Evolutionary conservation across 768 basidiomycete genomes (phyloP).

Genomic region (Amanita polypyramis): DNA sequence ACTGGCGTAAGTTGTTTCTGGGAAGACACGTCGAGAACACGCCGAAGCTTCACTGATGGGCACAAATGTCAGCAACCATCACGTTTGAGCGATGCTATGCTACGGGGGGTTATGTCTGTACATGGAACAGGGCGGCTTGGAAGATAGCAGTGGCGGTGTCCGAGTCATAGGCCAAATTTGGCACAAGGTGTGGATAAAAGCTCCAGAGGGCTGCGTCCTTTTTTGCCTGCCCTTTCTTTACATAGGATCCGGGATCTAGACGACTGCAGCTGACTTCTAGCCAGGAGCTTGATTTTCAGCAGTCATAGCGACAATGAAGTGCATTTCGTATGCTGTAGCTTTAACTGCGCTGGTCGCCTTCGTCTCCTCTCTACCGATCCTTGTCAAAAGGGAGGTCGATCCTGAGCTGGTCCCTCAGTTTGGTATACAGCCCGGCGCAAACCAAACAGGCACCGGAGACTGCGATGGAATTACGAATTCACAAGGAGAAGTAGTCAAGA

Average conservation of each 20-base stretch:
- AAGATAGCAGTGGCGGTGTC: too few species aligned
- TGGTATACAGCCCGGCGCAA: conserved; percentile 42
- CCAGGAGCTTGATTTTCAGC: conserved; percentile 21
- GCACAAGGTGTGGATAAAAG: too few species aligned
- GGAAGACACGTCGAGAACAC: too few species aligned
- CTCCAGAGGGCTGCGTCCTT: not conserved
- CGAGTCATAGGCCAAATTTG: too few species aligned
- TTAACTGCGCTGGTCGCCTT: conserved; percentile 7
- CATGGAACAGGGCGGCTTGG: too few species aligned
- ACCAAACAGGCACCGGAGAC: conserved; percentile 62
- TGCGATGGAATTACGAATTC: conserved; percentile 51
- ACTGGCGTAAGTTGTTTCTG: too few species aligned
- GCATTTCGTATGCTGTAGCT: not conserved
- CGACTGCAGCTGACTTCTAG: not conserved
- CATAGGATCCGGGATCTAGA: not conserved
- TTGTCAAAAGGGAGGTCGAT: conserved; percentile 45
- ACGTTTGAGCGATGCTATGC: too few species aligned
- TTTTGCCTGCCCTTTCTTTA: not conserved
- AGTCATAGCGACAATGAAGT: conserved; percentile 2
- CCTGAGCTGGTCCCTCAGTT: conserved; percentile 48
- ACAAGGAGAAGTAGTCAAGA: conserved; percentile 48
- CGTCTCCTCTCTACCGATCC: conserved; percentile 9
- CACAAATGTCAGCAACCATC: too few species aligned
- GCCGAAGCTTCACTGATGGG: too few species aligned
- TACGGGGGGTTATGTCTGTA: not conserved